Percentiles rank a stretch among this genome's conserved stretches.
These are phyloP conservation scores for Paramarasmius palmivorus DNA, from an alignment of 1,284 basidiomycete species.

Conservation along the genomic window DNA sequence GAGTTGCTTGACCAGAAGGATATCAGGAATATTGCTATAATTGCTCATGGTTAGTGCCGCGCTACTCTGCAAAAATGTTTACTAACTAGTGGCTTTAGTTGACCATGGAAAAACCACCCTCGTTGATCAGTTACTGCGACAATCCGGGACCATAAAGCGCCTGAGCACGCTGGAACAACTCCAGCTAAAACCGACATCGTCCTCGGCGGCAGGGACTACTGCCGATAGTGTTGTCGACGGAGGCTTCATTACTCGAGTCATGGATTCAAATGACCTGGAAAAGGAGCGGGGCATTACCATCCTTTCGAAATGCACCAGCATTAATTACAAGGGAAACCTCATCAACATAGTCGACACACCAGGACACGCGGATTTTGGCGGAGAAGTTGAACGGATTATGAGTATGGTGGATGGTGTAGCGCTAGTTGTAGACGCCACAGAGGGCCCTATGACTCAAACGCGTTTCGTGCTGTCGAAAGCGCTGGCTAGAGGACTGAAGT, in stretches of 20 bases:
- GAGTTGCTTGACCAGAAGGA: slow-evolving; percentile 17
- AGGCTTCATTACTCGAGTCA: slow-evolving; percentile 42
- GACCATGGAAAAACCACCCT: slow-evolving; percentile 54
- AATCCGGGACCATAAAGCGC: slow-evolving; percentile 44
- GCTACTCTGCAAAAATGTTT: background rate
- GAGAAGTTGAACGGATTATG: slow-evolving; percentile 48
- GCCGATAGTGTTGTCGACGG: slow-evolving; percentile 36
- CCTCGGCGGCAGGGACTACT: slow-evolving; percentile 28
- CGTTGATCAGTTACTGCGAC: slow-evolving; percentile 47
- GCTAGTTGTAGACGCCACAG: slow-evolving; percentile 47
- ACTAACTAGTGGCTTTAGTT: slow-evolving; percentile 26
- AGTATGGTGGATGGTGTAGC: slow-evolving; percentile 52
- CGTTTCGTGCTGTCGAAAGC: slow-evolving; percentile 47
- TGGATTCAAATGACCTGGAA: slow-evolving; percentile 52
- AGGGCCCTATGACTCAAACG: slow-evolving; percentile 51
- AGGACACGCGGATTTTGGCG: slow-evolving; percentile 51
- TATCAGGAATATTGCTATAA: slow-evolving; percentile 29
- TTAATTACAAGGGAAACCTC: slow-evolving; percentile 39
- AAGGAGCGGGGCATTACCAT: slow-evolving; percentile 52
- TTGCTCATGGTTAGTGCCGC: slow-evolving; percentile 25
- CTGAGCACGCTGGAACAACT: slow-evolving; percentile 35
- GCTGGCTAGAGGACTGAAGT: slow-evolving; percentile 40
- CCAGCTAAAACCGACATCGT: slow-evolving; percentile 29
- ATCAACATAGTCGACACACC: slow-evolving; percentile 53
- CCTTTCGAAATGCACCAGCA: slow-evolving; percentile 47